phyloP scores from a whole-genome alignment of 208 protist species.

The Spongospora subterranea region DNA sequence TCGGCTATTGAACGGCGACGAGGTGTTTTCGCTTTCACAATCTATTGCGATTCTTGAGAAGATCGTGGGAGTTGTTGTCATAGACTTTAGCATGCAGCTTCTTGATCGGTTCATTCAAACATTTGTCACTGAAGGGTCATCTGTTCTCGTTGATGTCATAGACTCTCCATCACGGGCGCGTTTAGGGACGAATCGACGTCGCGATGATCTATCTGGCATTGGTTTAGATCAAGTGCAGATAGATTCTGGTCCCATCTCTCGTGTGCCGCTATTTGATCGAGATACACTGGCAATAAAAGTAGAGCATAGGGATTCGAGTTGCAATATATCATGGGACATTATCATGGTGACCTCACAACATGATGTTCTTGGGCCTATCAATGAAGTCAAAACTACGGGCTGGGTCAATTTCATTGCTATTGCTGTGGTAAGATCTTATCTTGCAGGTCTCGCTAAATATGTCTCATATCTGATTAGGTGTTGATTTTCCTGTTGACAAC shows the following conservation, averaged over 20 bases:
- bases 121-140: neutral
- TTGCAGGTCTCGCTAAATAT: neutral
- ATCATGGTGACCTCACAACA: neutral
- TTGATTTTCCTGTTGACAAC: neutral
- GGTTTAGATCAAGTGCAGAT: neutral
- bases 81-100: neutral
- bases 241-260: neutral
- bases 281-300: neutral
- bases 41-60: too few relatives aligned
- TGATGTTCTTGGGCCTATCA: neutral
- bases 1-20: too few relatives aligned
- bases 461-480: neutral
- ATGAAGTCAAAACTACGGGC: neutral
- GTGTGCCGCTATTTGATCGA: neutral
- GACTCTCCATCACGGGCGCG: neutral
- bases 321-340: neutral
- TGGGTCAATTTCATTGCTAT: neutral
- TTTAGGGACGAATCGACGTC: neutral
- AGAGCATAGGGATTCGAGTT: neutral
- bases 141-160: neutral
- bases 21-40: too few relatives aligned
- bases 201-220: neutral
- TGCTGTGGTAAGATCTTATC: neutral
- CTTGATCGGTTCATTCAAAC: neutral
- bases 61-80: too few relatives aligned